Percentiles rank a stretch among this genome's conserved stretches.
Conservation (phyloP, 208 protist species). For the Leishmania guyanensis region DNA sequence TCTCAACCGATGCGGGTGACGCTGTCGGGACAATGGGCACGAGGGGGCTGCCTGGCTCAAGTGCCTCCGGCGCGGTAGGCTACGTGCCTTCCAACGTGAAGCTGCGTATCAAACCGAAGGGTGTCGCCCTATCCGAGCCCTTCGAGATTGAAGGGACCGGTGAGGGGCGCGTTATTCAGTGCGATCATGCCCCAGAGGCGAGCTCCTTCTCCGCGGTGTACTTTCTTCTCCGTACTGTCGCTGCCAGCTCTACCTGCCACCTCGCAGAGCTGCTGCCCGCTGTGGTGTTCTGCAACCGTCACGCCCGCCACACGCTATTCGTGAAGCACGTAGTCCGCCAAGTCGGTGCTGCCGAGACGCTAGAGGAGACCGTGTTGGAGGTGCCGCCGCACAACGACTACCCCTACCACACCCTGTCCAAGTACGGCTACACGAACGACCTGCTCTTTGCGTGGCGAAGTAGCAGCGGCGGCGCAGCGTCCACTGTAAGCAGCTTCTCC, state of each 20-base stretch:
- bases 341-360: slow-evolving; percentile 3
- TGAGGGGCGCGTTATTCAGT: slow-evolving; percentile 32
- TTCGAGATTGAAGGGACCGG: slow-evolving; percentile 35
- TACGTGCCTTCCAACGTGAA: slow-evolving; percentile 31
- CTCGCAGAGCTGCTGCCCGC: slow-evolving; percentile 31
- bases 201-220: slow-evolving; percentile 21
- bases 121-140: slow-evolving; percentile 23
- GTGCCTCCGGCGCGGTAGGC: slow-evolving; percentile 9
- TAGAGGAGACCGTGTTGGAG: slow-evolving; percentile 28
- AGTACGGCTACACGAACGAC: slow-evolving; percentile 46
- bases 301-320: slow-evolving; percentile 21
- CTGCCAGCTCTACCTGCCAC: slow-evolving; percentile 2
- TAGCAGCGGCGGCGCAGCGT: not conserved
- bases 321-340: slow-evolving; percentile 33
- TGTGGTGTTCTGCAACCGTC: slow-evolving; percentile 30
- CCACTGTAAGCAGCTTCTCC: slow-evolving; percentile 8
- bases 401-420: slow-evolving; percentile 28
- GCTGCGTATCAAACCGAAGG: slow-evolving; percentile 30
- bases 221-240: slow-evolving; percentile 23
- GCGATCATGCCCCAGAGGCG: slow-evolving; percentile 15
- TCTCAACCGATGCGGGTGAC: slow-evolving; percentile 26
- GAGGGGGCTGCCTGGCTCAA: slow-evolving; percentile 11
- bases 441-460: slow-evolving; percentile 41
- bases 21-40: slow-evolving; percentile 31
- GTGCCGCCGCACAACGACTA: slow-evolving; percentile 20